A percentile compares a stretch with the other conserved stretches of the same genome.
Evolutionary conservation across 176 grass and related monocot genomes (phyloP).

Genomic region (Oryza glumipatula): DNA sequence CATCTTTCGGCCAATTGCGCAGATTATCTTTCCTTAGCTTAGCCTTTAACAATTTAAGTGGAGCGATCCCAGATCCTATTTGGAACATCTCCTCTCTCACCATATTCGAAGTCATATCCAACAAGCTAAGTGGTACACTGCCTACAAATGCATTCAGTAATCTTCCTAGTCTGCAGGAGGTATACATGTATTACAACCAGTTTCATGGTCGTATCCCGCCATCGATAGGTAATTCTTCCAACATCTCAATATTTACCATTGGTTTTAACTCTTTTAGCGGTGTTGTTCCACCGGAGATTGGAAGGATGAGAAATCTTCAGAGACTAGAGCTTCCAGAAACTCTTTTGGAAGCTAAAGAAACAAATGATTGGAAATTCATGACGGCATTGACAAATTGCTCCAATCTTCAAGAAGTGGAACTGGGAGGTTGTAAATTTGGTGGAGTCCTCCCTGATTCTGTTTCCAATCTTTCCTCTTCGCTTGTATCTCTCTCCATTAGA

Average conservation of each 20-base stretch:
- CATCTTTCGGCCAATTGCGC: slow-evolving; percentile 18
- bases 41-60: slow-evolving; percentile 22
- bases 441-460: background rate
- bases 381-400: slow-evolving; percentile 36
- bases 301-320: background rate
- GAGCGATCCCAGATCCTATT: slow-evolving; percentile 28
- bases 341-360: background rate
- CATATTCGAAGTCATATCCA: background rate
- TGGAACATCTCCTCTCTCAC: slow-evolving; percentile 22
- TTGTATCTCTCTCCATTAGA: too few species aligned
- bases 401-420: background rate
- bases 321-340: background rate
- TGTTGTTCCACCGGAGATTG: background rate
- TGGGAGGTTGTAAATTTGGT: background rate
- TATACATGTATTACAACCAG: slow-evolving; percentile 19
- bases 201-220: slow-evolving; percentile 35
- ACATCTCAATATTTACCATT: background rate
- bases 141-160: background rate
- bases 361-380: slow-evolving; percentile 26
- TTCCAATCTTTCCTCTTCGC: slow-evolving; percentile 27
- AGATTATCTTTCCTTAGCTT: background rate
- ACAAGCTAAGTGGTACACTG: background rate
- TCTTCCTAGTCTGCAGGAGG: background rate
- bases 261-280: slow-evolving; percentile 18
- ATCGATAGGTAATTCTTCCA: slow-evolving; percentile 40